These are phyloP conservation scores for Tuber borchii DNA, from an alignment of 495 filamentous ascomycete species.

Conservation along the genomic window DNA sequence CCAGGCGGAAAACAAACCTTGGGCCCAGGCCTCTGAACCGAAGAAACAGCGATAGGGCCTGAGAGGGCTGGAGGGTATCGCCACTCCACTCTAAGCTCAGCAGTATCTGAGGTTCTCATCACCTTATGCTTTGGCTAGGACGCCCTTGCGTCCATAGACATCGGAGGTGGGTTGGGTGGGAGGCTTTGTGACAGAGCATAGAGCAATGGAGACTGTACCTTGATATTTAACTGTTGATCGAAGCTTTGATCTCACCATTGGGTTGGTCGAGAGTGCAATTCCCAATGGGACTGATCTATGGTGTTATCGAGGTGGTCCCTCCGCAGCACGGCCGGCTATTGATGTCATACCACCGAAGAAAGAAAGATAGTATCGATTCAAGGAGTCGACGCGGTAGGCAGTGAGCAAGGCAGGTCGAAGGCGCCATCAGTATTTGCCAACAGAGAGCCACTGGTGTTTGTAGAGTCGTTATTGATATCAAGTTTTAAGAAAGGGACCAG, in stretches of 20 bases:
- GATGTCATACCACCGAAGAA: neutral
- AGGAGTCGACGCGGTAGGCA: neutral
- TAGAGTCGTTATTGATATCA: neutral
- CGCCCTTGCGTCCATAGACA: neutral
- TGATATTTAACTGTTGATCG: neutral
- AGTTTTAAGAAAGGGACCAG: neutral
- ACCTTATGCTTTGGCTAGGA: neutral
- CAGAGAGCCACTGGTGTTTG: neutral
- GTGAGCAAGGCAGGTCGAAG: neutral
- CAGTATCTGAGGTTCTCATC: slow-evolving; percentile 5
- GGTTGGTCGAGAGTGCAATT: neutral
- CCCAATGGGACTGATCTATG: neutral
- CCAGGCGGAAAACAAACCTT: neutral
- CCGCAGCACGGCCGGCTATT: neutral
- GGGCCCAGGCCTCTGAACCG: neutral
- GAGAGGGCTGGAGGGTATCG: neutral
- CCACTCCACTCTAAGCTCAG: slow-evolving; percentile 1
- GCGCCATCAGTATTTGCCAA: neutral
- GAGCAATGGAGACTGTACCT: neutral
- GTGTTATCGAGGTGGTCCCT: neutral
- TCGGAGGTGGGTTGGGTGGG: neutral
- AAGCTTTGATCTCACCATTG: neutral
- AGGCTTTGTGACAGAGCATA: neutral
- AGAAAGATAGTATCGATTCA: neutral
- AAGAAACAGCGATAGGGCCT: neutral